These are phyloP conservation scores for Backusella liffmaniae DNA, from an alignment of 192 early-diverging fungal genomes.

Conservation along the genomic window DNA sequence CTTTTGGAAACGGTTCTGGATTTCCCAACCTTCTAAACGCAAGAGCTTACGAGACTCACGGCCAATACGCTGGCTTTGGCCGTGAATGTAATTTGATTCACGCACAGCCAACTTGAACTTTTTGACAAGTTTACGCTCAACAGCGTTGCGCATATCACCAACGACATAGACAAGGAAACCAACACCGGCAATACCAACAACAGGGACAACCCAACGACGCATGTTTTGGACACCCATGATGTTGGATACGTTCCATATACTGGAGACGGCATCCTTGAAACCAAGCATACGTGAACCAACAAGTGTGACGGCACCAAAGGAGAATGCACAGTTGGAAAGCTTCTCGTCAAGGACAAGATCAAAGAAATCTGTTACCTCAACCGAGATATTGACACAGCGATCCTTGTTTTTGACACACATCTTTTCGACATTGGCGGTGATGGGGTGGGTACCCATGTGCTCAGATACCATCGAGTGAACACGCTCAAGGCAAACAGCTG, in stretches of 20 bases:
- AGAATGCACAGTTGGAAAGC: slow-evolving; percentile 23
- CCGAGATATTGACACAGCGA: slow-evolving; percentile 20
- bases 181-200: slow-evolving; percentile 56
- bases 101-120: slow-evolving; percentile 51
- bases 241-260: slow-evolving; percentile 47
- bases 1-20: slow-evolving; percentile 67
- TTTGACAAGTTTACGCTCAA: slow-evolving; percentile 68
- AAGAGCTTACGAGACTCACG: slow-evolving; percentile 63
- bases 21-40: slow-evolving; percentile 67
- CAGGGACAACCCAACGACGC: slow-evolving; percentile 60
- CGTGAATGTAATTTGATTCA: slow-evolving; percentile 52
- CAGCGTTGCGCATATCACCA: slow-evolving; percentile 65
- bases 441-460: slow-evolving; percentile 31
- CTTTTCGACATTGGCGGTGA: slow-evolving; percentile 21
- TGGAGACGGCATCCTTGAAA: slow-evolving; percentile 31
- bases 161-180: slow-evolving; percentile 64
- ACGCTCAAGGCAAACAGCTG: slow-evolving; percentile 36
- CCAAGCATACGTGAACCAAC: slow-evolving; percentile 36
- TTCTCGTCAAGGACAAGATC: slow-evolving; percentile 39
- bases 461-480: slow-evolving; percentile 41
- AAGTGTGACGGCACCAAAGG: slow-evolving; percentile 33
- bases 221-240: slow-evolving; percentile 62
- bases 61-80: slow-evolving; percentile 62
- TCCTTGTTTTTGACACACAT: slow-evolving; percentile 23
- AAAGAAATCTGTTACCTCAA: slow-evolving; percentile 40